These are phyloP conservation scores for Castanopsis chinensis DNA, from an alignment of 306 rosid species.

Conservation along the genomic window DNA sequence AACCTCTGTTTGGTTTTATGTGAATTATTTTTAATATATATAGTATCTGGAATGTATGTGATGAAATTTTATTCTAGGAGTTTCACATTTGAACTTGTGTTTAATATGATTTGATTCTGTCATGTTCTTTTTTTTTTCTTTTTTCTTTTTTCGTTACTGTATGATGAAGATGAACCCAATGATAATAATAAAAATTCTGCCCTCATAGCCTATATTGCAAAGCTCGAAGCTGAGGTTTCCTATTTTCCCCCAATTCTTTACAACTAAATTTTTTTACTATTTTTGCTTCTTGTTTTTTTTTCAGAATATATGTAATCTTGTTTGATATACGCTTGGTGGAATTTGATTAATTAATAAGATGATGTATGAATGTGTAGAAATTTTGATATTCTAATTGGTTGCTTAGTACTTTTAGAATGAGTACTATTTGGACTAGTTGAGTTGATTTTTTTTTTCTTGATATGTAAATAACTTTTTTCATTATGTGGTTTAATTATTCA, in stretches of 20 bases:
- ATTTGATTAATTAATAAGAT: neutral
- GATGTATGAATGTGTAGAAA: neutral
- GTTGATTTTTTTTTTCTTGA: neutral
- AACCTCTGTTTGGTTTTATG: too few species aligned
- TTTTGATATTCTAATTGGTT: neutral
- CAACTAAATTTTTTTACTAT: neutral
- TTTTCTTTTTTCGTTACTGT: too few species aligned
- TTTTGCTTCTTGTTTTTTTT: neutral
- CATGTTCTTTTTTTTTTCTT: too few species aligned
- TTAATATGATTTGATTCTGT: too few species aligned
- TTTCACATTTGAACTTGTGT: too few species aligned
- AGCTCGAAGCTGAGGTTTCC: conserved; percentile 89
- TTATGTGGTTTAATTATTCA: neutral
- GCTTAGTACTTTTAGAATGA: neutral
- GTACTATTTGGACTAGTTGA: neutral
- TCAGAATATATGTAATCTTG: neutral
- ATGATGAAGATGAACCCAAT: too few species aligned
- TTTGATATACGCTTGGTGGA: conserved; percentile 1
- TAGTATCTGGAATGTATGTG: too few species aligned
- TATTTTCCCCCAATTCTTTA: neutral
- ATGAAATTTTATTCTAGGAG: too few species aligned
- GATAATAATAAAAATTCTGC: too few species aligned
- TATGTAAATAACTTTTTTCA: neutral
- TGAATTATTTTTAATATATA: too few species aligned
- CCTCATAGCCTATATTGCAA: conserved; percentile 79